Percentiles rank a stretch among this genome's conserved stretches.
Conservation (phyloP, 352 stramenopile species). For the Globisporangium echinulatum region DNA sequence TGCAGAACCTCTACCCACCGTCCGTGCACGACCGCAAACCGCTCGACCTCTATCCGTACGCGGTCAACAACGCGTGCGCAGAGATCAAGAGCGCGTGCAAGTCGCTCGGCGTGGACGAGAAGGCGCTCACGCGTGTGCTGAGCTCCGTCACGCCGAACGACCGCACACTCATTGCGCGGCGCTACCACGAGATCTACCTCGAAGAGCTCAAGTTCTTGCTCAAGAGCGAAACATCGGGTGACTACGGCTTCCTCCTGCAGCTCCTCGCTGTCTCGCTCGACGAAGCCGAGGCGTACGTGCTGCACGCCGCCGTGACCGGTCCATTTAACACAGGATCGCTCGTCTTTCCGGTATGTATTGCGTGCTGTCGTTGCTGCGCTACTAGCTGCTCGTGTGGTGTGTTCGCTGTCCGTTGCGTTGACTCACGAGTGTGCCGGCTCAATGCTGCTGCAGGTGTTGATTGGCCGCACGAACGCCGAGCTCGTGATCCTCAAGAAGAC, state of each 20-base stretch:
- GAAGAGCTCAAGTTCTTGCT: slow-evolving; percentile 19
- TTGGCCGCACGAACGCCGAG: slow-evolving; percentile 30
- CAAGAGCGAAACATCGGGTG: slow-evolving; percentile 18
- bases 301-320: slow-evolving; percentile 21
- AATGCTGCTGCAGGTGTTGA: slow-evolving; percentile 13
- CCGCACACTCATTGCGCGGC: slow-evolving; percentile 18
- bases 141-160: slow-evolving; percentile 16
- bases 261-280: slow-evolving; percentile 17
- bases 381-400: too few species aligned
- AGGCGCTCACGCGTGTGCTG: slow-evolving; percentile 14
- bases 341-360: slow-evolving; percentile 16
- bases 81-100: slow-evolving; percentile 22
- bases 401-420: too few species aligned
- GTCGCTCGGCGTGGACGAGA: slow-evolving; percentile 20
- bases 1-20: slow-evolving; percentile 24
- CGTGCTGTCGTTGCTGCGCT: neutral
- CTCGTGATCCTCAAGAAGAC: slow-evolving; percentile 39
- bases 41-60: slow-evolving; percentile 6
- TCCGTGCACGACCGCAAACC: slow-evolving; percentile 13
- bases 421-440: too few species aligned
- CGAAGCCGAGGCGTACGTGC: slow-evolving; percentile 22
- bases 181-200: slow-evolving; percentile 24
- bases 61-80: slow-evolving; percentile 22
- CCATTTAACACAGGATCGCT: slow-evolving; percentile 17
- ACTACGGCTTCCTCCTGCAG: slow-evolving; percentile 23